Conservation (phyloP, 1,284 basidiomycete genomes). For the Leccinum pseudoinsigne region DNA sequence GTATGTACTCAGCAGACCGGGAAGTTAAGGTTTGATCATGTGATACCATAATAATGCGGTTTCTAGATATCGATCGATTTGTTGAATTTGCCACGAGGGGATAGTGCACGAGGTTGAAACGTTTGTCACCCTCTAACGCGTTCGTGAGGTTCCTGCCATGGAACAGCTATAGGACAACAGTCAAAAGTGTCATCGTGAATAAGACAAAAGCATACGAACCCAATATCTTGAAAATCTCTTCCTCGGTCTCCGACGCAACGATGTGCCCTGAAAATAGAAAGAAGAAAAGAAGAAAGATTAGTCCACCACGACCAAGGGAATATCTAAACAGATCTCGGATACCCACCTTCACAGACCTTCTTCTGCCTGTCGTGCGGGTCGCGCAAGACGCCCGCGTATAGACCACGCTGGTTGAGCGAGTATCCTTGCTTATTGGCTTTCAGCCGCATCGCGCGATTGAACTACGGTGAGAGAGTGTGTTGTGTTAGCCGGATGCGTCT, state of each 20-base stretch:
- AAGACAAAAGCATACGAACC: constrained; percentile 36
- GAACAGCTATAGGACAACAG: constrained; percentile 42
- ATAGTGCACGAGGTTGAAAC: neutral
- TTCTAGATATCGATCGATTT: neutral
- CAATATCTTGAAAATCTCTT: constrained; percentile 80
- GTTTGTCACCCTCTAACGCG: constrained; percentile 45
- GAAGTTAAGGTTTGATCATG: too few relatives aligned
- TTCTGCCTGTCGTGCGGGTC: constrained; percentile 58
- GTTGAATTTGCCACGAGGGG: neutral
- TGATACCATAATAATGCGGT: neutral
- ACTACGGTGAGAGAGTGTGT: constrained; percentile 44
- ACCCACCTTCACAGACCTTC: constrained; percentile 60
- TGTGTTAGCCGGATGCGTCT: neutral
- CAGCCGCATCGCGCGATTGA: constrained; percentile 85
- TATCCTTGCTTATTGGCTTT: constrained; percentile 84
- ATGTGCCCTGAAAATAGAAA: constrained; percentile 55
- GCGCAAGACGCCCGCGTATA: constrained; percentile 73
- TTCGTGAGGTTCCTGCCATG: constrained; percentile 79
- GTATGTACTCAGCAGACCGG: too few relatives aligned
- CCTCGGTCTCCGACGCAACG: constrained; percentile 79
- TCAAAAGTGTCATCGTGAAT: neutral
- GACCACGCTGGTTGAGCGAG: constrained; percentile 83
- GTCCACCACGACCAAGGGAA: neutral
- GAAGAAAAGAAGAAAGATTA: neutral
- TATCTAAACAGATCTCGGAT: neutral